Percentiles rank a stretch among this genome's conserved stretches.
phyloP scores from a whole-genome alignment of 192 early-diverging fungal genomes.

The Kappamyces sp. region DNA sequence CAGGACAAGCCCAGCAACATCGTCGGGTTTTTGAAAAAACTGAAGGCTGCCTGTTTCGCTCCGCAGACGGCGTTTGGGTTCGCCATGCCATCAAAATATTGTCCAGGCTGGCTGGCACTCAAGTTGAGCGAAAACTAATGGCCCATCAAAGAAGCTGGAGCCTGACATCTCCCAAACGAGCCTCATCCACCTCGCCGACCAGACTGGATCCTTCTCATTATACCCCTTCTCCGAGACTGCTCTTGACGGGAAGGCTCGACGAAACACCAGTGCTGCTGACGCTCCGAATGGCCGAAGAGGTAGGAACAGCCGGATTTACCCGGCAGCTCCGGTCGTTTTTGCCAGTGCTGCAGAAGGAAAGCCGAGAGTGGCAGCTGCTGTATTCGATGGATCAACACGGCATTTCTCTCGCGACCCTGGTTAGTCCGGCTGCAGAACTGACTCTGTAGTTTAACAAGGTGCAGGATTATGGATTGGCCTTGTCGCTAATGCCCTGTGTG shows the following conservation, averaged over 20 bases:
- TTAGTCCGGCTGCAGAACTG: neutral
- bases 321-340: slow-evolving; percentile 15
- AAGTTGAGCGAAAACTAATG: too few relatives aligned
- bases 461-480: too few relatives aligned
- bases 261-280: slow-evolving; percentile 8
- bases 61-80: too few relatives aligned
- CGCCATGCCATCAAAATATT: too few relatives aligned
- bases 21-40: too few relatives aligned
- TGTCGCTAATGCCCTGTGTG: slow-evolving; percentile 17
- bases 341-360: slow-evolving; percentile 10
- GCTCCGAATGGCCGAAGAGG: slow-evolving; percentile 6
- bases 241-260: neutral
- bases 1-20: too few relatives aligned
- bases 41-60: too few relatives aligned
- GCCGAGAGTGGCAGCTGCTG: slow-evolving; percentile 64
- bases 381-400: slow-evolving; percentile 95
- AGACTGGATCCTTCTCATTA: slow-evolving; percentile 13
- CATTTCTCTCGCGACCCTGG: slow-evolving; percentile 77
- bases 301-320: neutral
- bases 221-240: slow-evolving; percentile 6
- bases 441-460: neutral
- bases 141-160: too few relatives aligned
- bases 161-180: too few relatives aligned
- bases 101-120: too few relatives aligned
- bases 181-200: neutral